phyloP scores from a whole-genome alignment of 2,329 filamentous ascomycete genomes.

The Emydomyces testavorans region DNA sequence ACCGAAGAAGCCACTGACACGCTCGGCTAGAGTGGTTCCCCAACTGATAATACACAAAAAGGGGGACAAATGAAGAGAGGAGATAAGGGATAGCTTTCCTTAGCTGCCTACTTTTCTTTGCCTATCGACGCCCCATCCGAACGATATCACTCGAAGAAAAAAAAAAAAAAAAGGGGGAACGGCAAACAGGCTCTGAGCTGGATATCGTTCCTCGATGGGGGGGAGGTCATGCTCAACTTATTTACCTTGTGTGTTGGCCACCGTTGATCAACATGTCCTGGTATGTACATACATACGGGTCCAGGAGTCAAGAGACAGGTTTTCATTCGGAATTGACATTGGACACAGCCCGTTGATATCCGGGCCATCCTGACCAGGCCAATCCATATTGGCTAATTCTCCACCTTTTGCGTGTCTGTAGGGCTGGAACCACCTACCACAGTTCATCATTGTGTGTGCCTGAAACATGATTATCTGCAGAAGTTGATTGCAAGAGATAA shows the following conservation, averaged over 20 bases:
- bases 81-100: neutral
- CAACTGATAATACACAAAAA: neutral
- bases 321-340: neutral
- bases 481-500: neutral
- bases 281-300: neutral
- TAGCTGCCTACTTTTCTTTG: neutral
- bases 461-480: neutral
- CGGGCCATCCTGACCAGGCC: neutral
- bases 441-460: neutral
- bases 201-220: neutral
- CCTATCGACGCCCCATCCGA: neutral
- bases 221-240: neutral
- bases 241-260: neutral
- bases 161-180: neutral
- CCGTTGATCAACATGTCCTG: neutral
- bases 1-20: neutral
- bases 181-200: too few species aligned
- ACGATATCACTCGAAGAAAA: neutral
- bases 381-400: neutral
- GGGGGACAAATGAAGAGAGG: neutral
- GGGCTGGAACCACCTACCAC: neutral
- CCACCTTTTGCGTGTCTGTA: neutral
- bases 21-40: neutral
- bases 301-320: neutral
- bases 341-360: constrained; percentile 3